Conservation (phyloP, 208 protist species). For the Leishmania amazonensis region DNA sequence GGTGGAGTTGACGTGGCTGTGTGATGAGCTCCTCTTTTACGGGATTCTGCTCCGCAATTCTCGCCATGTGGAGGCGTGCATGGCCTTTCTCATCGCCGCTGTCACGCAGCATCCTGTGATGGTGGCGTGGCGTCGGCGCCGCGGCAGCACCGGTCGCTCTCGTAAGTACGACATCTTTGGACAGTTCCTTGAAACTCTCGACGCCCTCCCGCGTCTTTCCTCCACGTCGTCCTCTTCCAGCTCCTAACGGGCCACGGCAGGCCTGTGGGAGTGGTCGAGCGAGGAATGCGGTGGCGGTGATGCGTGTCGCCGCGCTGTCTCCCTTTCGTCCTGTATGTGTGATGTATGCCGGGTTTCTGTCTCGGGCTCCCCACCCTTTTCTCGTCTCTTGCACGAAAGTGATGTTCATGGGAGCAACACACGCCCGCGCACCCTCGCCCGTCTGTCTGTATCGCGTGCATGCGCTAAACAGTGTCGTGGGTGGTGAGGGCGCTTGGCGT, state of each 20-base stretch:
- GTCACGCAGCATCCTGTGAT: slow-evolving; percentile 76
- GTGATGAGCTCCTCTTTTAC: slow-evolving; percentile 84
- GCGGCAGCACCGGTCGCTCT: slow-evolving; percentile 22
- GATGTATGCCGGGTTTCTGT: neutral
- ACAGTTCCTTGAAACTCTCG: slow-evolving; percentile 34
- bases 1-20: slow-evolving; percentile 82
- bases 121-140: slow-evolving; percentile 54
- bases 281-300: neutral
- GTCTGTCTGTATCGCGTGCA: neutral
- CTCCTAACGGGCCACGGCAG: neutral
- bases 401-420: neutral
- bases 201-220: slow-evolving; percentile 22
- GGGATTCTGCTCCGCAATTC: slow-evolving; percentile 83
- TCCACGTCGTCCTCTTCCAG: slow-evolving; percentile 8
- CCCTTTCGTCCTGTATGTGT: neutral
- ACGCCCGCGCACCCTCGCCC: neutral
- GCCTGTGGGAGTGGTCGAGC: neutral
- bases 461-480: neutral
- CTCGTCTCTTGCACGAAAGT: neutral
- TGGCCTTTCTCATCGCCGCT: slow-evolving; percentile 63
- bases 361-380: neutral
- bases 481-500: neutral
- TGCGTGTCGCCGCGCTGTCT: neutral
- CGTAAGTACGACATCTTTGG: slow-evolving; percentile 44
- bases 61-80: slow-evolving; percentile 73